These are phyloP conservation scores for Panellus pusillus DNA, from an alignment of 768 basidiomycete species.

Conservation along the genomic window DNA sequence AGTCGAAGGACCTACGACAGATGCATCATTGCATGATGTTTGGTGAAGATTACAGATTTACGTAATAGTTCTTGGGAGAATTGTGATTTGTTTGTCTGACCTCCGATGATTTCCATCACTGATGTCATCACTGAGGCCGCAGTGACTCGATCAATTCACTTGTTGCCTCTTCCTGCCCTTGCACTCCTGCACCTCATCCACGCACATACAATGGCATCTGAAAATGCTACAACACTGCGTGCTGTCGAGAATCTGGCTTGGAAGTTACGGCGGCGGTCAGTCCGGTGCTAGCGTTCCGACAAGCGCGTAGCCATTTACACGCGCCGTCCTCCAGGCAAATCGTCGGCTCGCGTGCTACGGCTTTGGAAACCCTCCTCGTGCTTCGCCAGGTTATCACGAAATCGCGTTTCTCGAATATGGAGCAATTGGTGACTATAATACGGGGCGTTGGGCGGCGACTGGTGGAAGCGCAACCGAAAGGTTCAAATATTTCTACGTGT, in stretches of 20 bases:
- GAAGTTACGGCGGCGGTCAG: constrained; percentile 71
- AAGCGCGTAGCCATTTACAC: constrained; percentile 19
- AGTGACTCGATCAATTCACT: too few species aligned
- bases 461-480: constrained; percentile 93
- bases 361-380: constrained; percentile 85
- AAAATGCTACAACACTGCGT: constrained; percentile 45
- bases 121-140: too few species aligned
- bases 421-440: constrained; percentile 79
- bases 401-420: constrained; percentile 83
- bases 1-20: too few species aligned
- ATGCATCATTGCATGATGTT: too few species aligned
- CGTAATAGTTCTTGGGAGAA: too few species aligned
- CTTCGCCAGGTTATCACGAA: constrained; percentile 88
- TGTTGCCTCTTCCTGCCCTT: too few species aligned
- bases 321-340: constrained; percentile 63
- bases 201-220: constrained; percentile 44
- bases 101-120: too few species aligned
- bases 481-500: constrained; percentile 38
- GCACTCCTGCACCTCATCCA: neutral
- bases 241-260: constrained; percentile 69
- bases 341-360: constrained; percentile 86
- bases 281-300: constrained; percentile 17
- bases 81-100: too few species aligned
- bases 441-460: constrained; percentile 76
- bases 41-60: too few species aligned